phyloP scores from a whole-genome alignment of 148 eudicot species.

The Camellia sinensis region DNA sequence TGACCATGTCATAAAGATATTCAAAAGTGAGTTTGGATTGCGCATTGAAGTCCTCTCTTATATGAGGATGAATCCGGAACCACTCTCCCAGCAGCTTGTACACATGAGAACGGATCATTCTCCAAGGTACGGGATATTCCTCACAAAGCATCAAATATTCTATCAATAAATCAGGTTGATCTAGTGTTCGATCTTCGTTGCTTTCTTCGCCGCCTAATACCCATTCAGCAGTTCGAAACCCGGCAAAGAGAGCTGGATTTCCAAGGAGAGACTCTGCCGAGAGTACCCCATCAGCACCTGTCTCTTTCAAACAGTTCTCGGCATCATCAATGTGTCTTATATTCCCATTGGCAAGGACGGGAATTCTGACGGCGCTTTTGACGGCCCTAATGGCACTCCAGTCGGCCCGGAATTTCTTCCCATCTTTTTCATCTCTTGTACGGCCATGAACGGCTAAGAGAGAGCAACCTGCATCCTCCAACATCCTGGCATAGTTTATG shows the following conservation, averaged over 20 bases:
- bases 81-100: constrained; percentile 93
- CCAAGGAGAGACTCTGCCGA: constrained; percentile 95
- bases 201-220: constrained; percentile 33
- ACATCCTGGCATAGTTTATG: constrained; percentile 78
- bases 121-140: constrained; percentile 89
- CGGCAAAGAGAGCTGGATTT: constrained; percentile 93
- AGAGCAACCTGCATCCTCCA: constrained; percentile 94
- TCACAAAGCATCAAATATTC: constrained; percentile 85
- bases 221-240: constrained; percentile 86
- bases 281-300: constrained; percentile 84
- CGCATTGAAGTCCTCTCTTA: constrained; percentile 77
- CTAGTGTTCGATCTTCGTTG: constrained; percentile 43
- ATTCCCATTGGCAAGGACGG: constrained; percentile 91
- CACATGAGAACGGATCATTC: constrained; percentile 86
- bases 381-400: constrained; percentile 72
- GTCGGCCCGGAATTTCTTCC: constrained; percentile 73
- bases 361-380: constrained; percentile 67
- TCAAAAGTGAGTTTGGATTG: constrained; percentile 70
- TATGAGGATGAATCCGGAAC: constrained; percentile 72
- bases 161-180: constrained; percentile 63
- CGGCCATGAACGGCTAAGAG: constrained; percentile 96
- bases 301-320: constrained; percentile 60
- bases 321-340: constrained; percentile 87
- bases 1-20: constrained; percentile 61
- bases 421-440: constrained; percentile 93